Evolutionary conservation across 1,139 yeast genomes (phyloP).

Genomic region (Magnusiomyces paraingens): DNA sequence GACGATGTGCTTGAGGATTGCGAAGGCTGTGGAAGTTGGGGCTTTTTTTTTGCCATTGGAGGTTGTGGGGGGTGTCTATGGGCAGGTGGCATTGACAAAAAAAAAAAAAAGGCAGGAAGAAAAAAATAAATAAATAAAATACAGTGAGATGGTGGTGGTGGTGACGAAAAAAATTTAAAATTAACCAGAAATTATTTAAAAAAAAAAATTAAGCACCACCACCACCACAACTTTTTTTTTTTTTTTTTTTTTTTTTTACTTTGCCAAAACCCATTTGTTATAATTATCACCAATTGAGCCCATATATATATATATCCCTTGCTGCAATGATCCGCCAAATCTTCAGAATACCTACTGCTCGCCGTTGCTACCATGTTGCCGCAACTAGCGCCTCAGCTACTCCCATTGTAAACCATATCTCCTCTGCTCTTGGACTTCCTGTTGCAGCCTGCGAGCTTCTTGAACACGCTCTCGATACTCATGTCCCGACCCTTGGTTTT

Average conservation of each 20-base stretch:
- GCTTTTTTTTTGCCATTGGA: background rate
- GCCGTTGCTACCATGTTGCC: constrained; percentile 1
- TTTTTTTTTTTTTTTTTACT: no score
- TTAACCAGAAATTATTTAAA: background rate
- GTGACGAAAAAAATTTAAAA: background rate
- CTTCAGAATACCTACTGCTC: no score
- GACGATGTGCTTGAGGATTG: constrained; percentile 4
- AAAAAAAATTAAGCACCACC: background rate
- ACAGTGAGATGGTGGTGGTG: constrained; percentile 1
- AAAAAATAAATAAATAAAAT: background rate
- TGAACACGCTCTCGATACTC: constrained; percentile 12
- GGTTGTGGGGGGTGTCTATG: background rate
- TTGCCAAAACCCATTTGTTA: no score
- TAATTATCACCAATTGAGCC: no score
- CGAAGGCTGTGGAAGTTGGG: constrained; percentile 5
- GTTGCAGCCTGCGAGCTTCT: constrained; percentile 12
- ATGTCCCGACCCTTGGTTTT: constrained; percentile 68
- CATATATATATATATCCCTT: no score
- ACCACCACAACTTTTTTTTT: background rate
- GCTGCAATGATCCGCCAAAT: no score
- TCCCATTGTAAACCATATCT: background rate
- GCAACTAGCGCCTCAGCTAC: background rate
- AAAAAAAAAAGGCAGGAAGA: background rate
- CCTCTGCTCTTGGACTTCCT: constrained; percentile 10
- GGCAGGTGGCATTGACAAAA: background rate